phyloP scores from a whole-genome alignment of 2,329 filamentous ascomycete species.

The Alternaria sp. region DNA sequence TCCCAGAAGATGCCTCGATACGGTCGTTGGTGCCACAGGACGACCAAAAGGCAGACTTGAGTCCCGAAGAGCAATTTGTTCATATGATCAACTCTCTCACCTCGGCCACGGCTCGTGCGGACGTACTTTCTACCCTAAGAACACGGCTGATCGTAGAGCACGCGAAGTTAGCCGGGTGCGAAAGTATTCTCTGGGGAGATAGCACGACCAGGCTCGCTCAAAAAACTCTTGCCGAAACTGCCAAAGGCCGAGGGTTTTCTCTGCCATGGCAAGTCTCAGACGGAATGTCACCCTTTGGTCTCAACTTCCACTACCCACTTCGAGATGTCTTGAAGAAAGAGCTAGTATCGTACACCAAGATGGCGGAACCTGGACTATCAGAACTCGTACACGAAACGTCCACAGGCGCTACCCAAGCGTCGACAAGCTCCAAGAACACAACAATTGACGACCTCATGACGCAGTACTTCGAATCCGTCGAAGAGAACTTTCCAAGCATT shows the following conservation, averaged over 20 bases:
- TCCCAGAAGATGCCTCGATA: slow-evolving; percentile 30
- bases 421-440: slow-evolving; percentile 72
- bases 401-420: slow-evolving; percentile 36
- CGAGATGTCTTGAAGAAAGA: slow-evolving; percentile 87
- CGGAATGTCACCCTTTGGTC: slow-evolving; percentile 65
- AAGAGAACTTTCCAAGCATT: slow-evolving; percentile 85
- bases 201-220: slow-evolving; percentile 89
- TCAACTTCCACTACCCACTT: slow-evolving; percentile 77
- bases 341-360: slow-evolving; percentile 68
- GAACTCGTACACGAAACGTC: slow-evolving; percentile 43
- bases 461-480: slow-evolving; percentile 86
- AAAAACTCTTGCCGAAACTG: slow-evolving; percentile 82
- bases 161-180: slow-evolving; percentile 62
- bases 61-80: slow-evolving; percentile 43
- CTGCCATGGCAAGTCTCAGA: slow-evolving; percentile 84
- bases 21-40: slow-evolving; percentile 22
- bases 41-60: background rate
- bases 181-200: slow-evolving; percentile 80
- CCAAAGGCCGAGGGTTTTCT: slow-evolving; percentile 86
- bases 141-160: slow-evolving; percentile 70
- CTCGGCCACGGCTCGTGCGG: slow-evolving; percentile 76
- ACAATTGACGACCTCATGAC: slow-evolving; percentile 92
- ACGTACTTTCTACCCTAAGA: slow-evolving; percentile 74
- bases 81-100: slow-evolving; percentile 68
- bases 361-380: slow-evolving; percentile 61